phyloP scores from a whole-genome alignment of 495 filamentous ascomycete species.

The Annulohypoxylon maeteangense region DNA sequence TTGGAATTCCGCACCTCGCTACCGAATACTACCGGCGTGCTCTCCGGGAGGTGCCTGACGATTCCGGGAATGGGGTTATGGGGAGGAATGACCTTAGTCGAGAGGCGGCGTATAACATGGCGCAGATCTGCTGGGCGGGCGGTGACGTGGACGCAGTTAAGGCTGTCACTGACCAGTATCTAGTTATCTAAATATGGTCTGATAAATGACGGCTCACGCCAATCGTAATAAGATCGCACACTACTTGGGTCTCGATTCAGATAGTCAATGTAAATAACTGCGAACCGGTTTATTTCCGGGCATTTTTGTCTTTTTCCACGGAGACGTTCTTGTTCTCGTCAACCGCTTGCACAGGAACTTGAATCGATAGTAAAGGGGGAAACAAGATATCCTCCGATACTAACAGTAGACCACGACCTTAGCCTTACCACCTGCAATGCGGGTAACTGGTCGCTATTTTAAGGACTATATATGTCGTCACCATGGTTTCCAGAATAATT shows the following conservation, averaged over 20 bases:
- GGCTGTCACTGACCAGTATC: constrained; percentile 66
- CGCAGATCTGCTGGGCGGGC: constrained; percentile 70
- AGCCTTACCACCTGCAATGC: background rate
- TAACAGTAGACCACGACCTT: background rate
- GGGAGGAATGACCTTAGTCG: constrained; percentile 68
- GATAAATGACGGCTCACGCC: background rate
- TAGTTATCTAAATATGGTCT: constrained; percentile 44
- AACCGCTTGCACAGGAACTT: background rate
- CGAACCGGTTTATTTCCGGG: background rate
- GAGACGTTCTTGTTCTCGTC: background rate
- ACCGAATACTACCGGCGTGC: constrained; percentile 73
- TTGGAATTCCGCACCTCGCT: constrained; percentile 83
- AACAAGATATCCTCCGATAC: background rate
- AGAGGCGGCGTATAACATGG: constrained; percentile 78
- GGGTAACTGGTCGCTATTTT: constrained; percentile 3
- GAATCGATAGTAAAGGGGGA: background rate
- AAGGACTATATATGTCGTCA: background rate
- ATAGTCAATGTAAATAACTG: background rate
- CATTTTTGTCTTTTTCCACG: background rate
- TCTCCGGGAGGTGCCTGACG: constrained; percentile 41
- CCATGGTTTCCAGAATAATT: background rate
- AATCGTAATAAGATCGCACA: background rate
- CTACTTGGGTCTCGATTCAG: background rate
- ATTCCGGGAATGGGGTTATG: constrained; percentile 34
- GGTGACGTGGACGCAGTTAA: constrained; percentile 68